Evolutionary conservation across 2,329 filamentous ascomycete species (phyloP).

Genomic region (Pseudocercospora pini-densiflorae): DNA sequence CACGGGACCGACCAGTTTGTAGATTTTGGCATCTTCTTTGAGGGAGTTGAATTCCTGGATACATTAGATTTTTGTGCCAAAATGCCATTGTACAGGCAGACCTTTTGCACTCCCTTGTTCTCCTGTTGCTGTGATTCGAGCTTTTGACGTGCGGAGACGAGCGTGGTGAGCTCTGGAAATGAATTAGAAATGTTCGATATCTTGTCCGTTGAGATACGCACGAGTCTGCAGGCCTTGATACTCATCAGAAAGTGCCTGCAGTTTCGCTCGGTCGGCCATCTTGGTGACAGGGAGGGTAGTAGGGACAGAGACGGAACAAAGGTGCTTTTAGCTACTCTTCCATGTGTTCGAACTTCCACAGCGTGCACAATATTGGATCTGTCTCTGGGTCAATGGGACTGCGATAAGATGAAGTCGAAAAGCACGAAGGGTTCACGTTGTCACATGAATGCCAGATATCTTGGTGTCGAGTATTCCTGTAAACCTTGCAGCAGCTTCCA

Average conservation of each 20-base stretch:
- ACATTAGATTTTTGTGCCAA: background rate
- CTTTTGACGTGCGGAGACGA: slow-evolving; percentile 81
- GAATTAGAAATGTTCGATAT: background rate
- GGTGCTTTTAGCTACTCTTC: background rate
- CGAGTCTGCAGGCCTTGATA: slow-evolving; percentile 87
- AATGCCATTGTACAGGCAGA: slow-evolving; percentile 41
- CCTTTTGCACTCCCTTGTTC: slow-evolving; percentile 84
- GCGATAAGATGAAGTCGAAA: slow-evolving; percentile 12
- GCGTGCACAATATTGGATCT: no score
- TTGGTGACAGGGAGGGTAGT: background rate
- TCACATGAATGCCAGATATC: slow-evolving; percentile 7
- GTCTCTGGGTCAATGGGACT: background rate
- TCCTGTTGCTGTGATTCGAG: slow-evolving; percentile 94
- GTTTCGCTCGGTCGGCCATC: slow-evolving; percentile 65
- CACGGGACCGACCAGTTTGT: slow-evolving; percentile 93
- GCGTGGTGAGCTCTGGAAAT: slow-evolving; percentile 72
- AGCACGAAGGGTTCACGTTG: background rate
- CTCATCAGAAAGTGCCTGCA: slow-evolving; percentile 84
- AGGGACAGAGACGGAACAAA: background rate
- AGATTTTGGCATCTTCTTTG: slow-evolving; percentile 83
- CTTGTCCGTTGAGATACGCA: slow-evolving; percentile 42
- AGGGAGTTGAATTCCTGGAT: slow-evolving; percentile 78
- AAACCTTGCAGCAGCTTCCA: no score
- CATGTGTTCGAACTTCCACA: background rate
- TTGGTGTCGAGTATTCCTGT: background rate